Evolutionary conservation across 805 yeast species (phyloP), one percentile per base, ranked within the genome.

Genomic region (Schwanniomyces occidentalis): DNA sequence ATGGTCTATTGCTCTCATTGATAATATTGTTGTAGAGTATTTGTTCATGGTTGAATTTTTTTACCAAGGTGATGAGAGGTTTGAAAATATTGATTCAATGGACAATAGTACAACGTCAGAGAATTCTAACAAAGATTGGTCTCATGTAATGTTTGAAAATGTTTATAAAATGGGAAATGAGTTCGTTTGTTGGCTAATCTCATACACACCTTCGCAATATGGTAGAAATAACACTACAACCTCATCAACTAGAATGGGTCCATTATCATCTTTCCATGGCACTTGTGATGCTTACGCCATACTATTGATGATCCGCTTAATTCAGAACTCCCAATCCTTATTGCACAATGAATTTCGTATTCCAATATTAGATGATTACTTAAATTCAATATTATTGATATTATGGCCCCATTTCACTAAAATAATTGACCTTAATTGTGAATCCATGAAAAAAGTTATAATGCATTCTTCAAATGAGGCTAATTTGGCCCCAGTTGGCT

Each of bases 391-490:
- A 42, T 58, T 81, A 41, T 75, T 87, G 33, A 56, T 74, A 3
- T 62, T 91, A 28, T 93, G 98, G 98, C 96, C 97, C 0, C 78
- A 75, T 39, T 85, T 90, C 51, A 90, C 89, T 49, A 71, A 69
- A 29, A 66, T 87, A 21, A 73, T 90, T 26, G 96, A 89, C 54
- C 62, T 76, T 21, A 86, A 91, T 48, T 82, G 95, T 48, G 84
- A 80, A 14, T 76, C 80, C 32, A 63, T 88, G 55, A 80, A 83
- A 42, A 75, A 69, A 34, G 73, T 73, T 12, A 57, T 57, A 30
- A 67, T 46, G 40, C 73, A 54, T 22, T 30, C 54, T 4, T 46
- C 48, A 13, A 47, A 54, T 19, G 52, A 49, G 17, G 37, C 54
- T 8, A 51, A 52, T 17, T 49, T 64, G 20, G 74, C 78, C 1